Conservation (phyloP, 805 yeast genomes). For the Pichia exigua region DNA sequence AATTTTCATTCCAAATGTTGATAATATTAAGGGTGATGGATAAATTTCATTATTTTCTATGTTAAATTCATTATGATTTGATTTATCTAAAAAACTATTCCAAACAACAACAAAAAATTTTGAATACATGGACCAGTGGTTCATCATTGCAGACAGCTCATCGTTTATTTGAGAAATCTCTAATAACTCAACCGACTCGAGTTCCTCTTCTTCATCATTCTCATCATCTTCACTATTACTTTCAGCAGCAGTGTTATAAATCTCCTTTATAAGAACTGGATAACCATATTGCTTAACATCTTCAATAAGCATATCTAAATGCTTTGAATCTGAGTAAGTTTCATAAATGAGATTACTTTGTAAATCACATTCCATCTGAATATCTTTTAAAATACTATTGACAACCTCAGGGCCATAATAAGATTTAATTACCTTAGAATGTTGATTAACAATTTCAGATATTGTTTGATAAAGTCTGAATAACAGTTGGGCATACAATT, state of each 20-base stretch:
- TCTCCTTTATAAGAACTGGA: slow-evolving; percentile 34
- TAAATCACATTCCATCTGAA: slow-evolving; percentile 86
- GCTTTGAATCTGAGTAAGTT: slow-evolving; percentile 69
- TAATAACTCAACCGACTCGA: slow-evolving; percentile 39
- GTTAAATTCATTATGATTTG: slow-evolving; percentile 17
- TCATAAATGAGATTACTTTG: slow-evolving; percentile 86
- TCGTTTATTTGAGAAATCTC: slow-evolving; percentile 58
- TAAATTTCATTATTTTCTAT: slow-evolving; percentile 16
- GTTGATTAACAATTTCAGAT: slow-evolving; percentile 79
- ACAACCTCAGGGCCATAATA: slow-evolving; percentile 66
- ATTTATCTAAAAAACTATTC: slow-evolving; percentile 32
- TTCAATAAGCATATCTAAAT: slow-evolving; percentile 45
- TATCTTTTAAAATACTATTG: slow-evolving; percentile 56
- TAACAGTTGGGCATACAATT: slow-evolving; percentile 51
- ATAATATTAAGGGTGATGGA: slow-evolving; percentile 46
- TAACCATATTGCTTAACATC: slow-evolving; percentile 51
- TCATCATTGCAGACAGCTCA: slow-evolving; percentile 70
- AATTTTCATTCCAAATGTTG: slow-evolving; percentile 51
- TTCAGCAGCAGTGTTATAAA: slow-evolving; percentile 25
- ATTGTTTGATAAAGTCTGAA: slow-evolving; percentile 74
- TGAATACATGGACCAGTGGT: slow-evolving; percentile 78
- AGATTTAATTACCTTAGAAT: slow-evolving; percentile 65
- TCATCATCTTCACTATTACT: slow-evolving; percentile 21
- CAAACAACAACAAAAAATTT: slow-evolving; percentile 66
- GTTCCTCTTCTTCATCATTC: slow-evolving; percentile 18